Evolutionary conservation across 257 asterid genomes (phyloP), one percentile per base, ranked within the genome.

Genomic region (Cinchona pubescens): DNA sequence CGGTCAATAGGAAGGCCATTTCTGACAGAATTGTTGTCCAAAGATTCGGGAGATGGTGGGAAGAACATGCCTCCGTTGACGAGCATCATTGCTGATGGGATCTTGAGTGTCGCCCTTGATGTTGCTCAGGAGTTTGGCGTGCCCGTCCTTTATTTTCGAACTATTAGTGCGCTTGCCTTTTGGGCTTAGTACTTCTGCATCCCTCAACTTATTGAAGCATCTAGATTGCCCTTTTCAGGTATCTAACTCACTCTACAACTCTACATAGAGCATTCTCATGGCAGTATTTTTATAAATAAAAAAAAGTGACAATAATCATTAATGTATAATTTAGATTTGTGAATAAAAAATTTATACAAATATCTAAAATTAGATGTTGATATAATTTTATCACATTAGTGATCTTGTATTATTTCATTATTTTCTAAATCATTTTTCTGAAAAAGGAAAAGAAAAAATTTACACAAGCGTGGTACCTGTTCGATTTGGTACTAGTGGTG

Each of bases 121-220:
- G 95, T 89, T 80, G 96, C 81, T 1, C 37, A 85, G 4, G 91
- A 91, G 45, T 51, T 86, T 81, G 85, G 90, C n/a, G 71, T 91
- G 35, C 92, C 97, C 4, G 76, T 91, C 38, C 45, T 89, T 3
- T 85, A 78, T 79, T 81, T 86, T 65, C 76, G 92, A 3, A 89
- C 97, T 0, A 72, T 84, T 19, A 81, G 95, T 13, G 78, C 90
- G 1, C 84, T 86, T 60, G 88, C 35, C 87, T 89, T 42, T 87
- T 95, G 96, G 84, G 83, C 1, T 72, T 81, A 49, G n/a, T n/a
- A n/a, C 76, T 91, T 78, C 74, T 81, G 87, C 19, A 84, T 86
- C 30, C 80, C 83, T 14, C 61, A 85, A 59, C 83, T 89, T 43
- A 80, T 88, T 79, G 82, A 89, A 76, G 86, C 91, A 2, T 89